Evolutionary conservation across 352 stramenopile genomes (phyloP).

Genomic region (Globisporangium okanoganense): DNA sequence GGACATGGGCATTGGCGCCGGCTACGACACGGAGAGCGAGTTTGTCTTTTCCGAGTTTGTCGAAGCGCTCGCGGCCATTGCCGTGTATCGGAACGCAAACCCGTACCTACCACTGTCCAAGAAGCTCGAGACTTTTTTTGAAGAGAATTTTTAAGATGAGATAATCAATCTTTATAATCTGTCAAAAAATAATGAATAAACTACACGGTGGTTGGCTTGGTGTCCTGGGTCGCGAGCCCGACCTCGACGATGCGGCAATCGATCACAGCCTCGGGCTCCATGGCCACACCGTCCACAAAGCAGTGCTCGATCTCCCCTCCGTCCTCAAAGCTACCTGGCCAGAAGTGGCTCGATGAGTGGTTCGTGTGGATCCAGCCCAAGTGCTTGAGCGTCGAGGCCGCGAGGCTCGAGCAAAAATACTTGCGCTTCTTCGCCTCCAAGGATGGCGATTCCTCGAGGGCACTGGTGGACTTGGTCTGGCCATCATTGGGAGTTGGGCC

Average conservation of each 20-base stretch:
- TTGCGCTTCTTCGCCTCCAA: constrained; percentile 39
- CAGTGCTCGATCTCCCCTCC: constrained; percentile 65
- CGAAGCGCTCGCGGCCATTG: constrained; percentile 65
- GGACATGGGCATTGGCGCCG: constrained; percentile 44
- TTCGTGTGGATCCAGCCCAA: constrained; percentile 71
- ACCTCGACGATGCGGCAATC: constrained; percentile 85
- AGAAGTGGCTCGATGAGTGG: constrained; percentile 73
- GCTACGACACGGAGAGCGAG: constrained; percentile 60
- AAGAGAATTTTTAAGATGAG: constrained; percentile 67
- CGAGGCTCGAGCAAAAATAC: constrained; percentile 86
- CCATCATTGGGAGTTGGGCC: neutral
- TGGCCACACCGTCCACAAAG: constrained; percentile 33
- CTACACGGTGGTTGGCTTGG: constrained; percentile 12
- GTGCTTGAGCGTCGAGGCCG: constrained; percentile 73
- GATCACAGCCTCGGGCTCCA: constrained; percentile 62
- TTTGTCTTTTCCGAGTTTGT: constrained; percentile 82
- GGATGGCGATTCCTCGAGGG: constrained; percentile 2
- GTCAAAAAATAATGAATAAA: too few relatives aligned
- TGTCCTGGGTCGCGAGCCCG: constrained; percentile 40
- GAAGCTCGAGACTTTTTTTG: constrained; percentile 73
- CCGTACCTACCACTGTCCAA: constrained; percentile 72
- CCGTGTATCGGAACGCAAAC: constrained; percentile 74
- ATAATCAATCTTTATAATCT: neutral
- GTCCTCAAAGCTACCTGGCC: constrained; percentile 82
- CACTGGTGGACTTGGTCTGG: neutral